Evolutionary conservation across 2,329 filamentous ascomycete genomes (phyloP).

Genomic region (Arthrobotrys iridis): DNA sequence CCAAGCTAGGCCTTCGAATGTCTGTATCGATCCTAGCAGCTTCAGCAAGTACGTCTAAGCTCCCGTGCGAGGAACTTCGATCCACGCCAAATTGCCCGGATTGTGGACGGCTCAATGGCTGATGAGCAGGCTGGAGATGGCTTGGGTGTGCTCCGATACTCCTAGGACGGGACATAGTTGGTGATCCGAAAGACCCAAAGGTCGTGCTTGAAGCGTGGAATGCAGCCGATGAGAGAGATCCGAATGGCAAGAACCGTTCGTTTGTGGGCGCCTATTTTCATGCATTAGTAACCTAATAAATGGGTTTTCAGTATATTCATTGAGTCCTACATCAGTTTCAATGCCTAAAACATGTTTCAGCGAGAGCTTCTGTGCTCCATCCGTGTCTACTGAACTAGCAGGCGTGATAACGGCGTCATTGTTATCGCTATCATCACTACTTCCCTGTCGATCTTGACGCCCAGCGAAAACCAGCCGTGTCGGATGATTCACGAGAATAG

Average conservation of each 20-base stretch:
- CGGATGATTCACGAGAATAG: constrained; percentile 34
- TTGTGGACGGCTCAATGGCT: constrained; percentile 13
- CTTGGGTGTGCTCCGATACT: constrained; percentile 35
- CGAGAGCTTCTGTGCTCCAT: constrained; percentile 49
- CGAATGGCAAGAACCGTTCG: constrained; percentile 50
- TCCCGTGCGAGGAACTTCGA: constrained; percentile 43
- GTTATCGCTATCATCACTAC: constrained; percentile 53
- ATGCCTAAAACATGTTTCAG: constrained; percentile 51
- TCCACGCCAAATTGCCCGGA: constrained; percentile 36
- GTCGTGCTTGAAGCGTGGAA: constrained; percentile 46
- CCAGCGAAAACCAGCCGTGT: constrained; percentile 47
- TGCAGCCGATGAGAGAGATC: constrained; percentile 47
- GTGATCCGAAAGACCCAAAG: constrained; percentile 35
- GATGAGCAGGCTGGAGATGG: constrained; percentile 14
- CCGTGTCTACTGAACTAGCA: constrained; percentile 51
- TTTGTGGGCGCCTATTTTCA: constrained; percentile 38
- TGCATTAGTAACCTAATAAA: constrained; percentile 5
- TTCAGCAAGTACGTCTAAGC: constrained; percentile 49
- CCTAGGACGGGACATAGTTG: constrained; percentile 37
- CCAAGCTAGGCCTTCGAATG: constrained; percentile 40
- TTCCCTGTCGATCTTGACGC: constrained; percentile 42
- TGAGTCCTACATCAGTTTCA: constrained; percentile 47
- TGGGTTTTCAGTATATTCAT: neutral
- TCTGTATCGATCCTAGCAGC: constrained; percentile 52
- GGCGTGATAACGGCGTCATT: constrained; percentile 47